Percentiles rank a stretch among this genome's conserved stretches.
phyloP scores from a whole-genome alignment of 441 rosid genomes.

The Gossypium lobatum region DNA sequence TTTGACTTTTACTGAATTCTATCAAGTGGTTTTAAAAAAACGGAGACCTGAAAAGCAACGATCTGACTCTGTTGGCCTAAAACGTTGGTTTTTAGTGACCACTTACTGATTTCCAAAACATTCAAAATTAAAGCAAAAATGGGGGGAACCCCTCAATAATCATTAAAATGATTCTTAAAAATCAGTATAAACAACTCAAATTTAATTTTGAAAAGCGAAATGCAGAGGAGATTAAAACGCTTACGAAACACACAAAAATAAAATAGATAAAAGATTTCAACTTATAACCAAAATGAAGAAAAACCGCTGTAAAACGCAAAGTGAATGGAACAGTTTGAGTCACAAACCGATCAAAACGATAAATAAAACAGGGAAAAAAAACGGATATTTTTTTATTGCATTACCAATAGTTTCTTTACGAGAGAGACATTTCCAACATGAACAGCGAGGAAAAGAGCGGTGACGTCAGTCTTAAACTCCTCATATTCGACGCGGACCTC shows the following conservation, averaged over 20 bases:
- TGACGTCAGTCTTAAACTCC: slow-evolving; percentile 90
- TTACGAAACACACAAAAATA: neutral
- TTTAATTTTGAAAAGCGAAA: neutral
- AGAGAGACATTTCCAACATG: slow-evolving; percentile 68
- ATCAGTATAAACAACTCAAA: neutral
- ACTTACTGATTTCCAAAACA: neutral
- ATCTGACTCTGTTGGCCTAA: neutral
- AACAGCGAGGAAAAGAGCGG: slow-evolving; percentile 79
- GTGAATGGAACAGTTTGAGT: slow-evolving; percentile 25
- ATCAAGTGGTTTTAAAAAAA: neutral
- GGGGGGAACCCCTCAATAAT: neutral
- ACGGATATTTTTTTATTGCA: neutral
- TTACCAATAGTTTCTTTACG: slow-evolving; percentile 80
- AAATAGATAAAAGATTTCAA: neutral
- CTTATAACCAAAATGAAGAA: neutral
- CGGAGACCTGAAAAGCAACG: neutral
- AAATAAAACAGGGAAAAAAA: slow-evolving; percentile 12
- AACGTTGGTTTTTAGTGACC: neutral
- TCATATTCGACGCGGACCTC: slow-evolving; percentile 62
- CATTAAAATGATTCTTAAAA: neutral
- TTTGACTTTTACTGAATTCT: neutral
- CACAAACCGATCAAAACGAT: slow-evolving; percentile 11
- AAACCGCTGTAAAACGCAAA: neutral
- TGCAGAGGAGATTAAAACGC: neutral
- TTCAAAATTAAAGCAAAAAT: too few relatives aligned